Base-by-base conservation (phyloP, 2,329 filamentous ascomycete species). In the Tolypocladium album region DNA sequence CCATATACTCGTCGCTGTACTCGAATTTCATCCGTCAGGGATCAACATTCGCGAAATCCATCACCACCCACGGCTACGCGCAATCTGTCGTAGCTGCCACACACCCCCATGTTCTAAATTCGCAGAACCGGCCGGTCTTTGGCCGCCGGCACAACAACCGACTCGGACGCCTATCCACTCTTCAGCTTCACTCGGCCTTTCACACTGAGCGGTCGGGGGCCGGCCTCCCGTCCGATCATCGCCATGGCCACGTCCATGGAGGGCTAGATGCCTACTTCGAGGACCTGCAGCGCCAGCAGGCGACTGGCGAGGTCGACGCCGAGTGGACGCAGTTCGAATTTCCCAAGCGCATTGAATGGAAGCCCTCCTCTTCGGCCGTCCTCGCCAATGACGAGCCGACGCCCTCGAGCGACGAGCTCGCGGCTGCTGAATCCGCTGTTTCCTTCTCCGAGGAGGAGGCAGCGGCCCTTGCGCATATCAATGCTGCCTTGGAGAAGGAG, bases 31-130 rank as follows among this genome's bases (percentile, higher is more conserved):
- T 96, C 86, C 93, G 94, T 82, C 90, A 93, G 84, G 92, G 90
- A 88, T 89, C 97, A 79, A 72, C 75, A 70, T 75, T 76, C 71
- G 88, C 90, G 73, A 97, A 97, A 81, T 92, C 92, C 71, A 89
- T 97, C 76, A 93, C 91, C 75, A 92, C 91, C 74, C 91, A 97
- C 85, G 93, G 93, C 78, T 97, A 97, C 84, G 92, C 92, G 69
- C 93, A 97, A 76, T 96, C 92, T 64, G 88, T 97, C 78, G 92
- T 99, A 78, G 94, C 94, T 71, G 93, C 92, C 70, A 91, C 91
- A 65, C 92, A 96, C 64, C 84, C 83, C 60, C 81, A 83, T 87
- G 88, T 79, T 82, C 85, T 82, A 83, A 91, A 87, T 82, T 86
- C 79, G 72, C 91, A 85, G 74, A 86, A 83, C 73, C 81, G 84